Percentiles rank a stretch among this genome's conserved stretches.
These are phyloP conservation scores for Aureobasidium mangrovei DNA, from an alignment of 2,329 filamentous ascomycete genomes.

Conservation along the genomic window DNA sequence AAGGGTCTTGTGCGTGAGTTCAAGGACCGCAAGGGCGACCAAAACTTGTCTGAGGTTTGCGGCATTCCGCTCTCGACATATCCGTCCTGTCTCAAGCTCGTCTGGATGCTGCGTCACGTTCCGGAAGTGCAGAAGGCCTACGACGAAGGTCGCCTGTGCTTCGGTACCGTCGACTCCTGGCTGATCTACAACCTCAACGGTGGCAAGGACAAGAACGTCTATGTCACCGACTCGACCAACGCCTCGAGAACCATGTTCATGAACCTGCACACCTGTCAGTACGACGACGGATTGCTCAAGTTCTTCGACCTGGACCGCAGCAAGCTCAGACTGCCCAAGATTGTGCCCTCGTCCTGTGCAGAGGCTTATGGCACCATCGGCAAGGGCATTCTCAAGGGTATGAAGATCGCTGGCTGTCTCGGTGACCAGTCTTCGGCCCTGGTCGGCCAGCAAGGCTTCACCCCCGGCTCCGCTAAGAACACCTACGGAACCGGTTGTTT, in stretches of 20 bases:
- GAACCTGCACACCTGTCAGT: conserved; percentile 72
- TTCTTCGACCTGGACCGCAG: conserved; percentile 67
- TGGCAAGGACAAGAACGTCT: conserved; percentile 54
- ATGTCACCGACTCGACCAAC: conserved; percentile 78
- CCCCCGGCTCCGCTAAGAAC: conserved; percentile 72
- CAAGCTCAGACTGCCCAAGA: conserved; percentile 66
- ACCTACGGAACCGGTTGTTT: conserved; percentile 84
- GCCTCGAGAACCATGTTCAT: conserved; percentile 92
- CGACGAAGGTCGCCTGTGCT: conserved; percentile 64
- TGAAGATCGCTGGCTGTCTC: conserved; percentile 63
- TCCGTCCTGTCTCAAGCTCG: conserved; percentile 71
- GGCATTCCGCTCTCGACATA: conserved; percentile 80
- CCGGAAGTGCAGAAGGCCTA: conserved; percentile 62
- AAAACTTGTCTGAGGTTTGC: conserved; percentile 58
- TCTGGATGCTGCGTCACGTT: conserved; percentile 68
- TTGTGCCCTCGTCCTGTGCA: conserved; percentile 68
- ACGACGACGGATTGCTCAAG: conserved; percentile 64
- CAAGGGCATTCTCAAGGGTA: conserved; percentile 54
- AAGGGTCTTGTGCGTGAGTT: conserved; percentile 66
- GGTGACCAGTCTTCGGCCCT: conserved; percentile 76
- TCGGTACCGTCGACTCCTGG: conserved; percentile 82
- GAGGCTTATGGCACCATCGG: conserved; percentile 60
- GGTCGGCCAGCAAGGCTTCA: conserved; percentile 75
- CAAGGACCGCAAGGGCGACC: conserved; percentile 57
- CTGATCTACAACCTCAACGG: conserved; percentile 73